These are phyloP conservation scores for Elasticomyces elasticus DNA, from an alignment of 495 filamentous ascomycete genomes.

Conservation along the genomic window DNA sequence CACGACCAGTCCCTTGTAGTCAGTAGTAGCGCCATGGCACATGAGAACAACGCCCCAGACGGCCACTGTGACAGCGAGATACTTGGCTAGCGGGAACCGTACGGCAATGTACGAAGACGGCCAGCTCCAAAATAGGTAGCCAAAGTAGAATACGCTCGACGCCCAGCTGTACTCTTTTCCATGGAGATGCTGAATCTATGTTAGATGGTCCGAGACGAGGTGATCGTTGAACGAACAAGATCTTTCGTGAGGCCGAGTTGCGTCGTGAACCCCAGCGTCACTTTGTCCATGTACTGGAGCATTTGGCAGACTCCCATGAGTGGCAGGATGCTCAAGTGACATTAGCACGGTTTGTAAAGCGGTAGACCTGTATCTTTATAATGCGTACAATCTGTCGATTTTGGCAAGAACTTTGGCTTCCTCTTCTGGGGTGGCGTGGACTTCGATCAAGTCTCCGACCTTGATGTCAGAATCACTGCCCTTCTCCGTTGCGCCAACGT, in stretches of 20 bases:
- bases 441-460: too few relatives aligned
- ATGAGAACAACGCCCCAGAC: neutral
- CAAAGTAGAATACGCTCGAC: slow-evolving; percentile 33
- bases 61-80: slow-evolving; percentile 18
- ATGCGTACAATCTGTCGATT: neutral
- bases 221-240: too few relatives aligned
- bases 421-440: neutral
- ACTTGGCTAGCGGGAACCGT: slow-evolving; percentile 41
- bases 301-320: neutral
- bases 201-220: neutral
- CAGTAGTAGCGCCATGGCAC: neutral
- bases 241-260: neutral
- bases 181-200: neutral
- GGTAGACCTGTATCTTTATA: neutral
- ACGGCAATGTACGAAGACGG: slow-evolving; percentile 47
- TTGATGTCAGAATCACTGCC: too few relatives aligned
- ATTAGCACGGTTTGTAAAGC: too few relatives aligned
- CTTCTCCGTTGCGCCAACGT: too few relatives aligned
- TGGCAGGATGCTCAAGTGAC: neutral
- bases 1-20: slow-evolving; percentile 27
- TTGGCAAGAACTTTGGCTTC: neutral
- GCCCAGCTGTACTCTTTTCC: neutral
- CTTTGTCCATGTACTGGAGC: neutral
- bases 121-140: slow-evolving; percentile 42
- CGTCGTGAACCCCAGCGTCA: neutral